Conservation (phyloP, 441 rosid species). For the Erodium chrysanthum region DNA sequence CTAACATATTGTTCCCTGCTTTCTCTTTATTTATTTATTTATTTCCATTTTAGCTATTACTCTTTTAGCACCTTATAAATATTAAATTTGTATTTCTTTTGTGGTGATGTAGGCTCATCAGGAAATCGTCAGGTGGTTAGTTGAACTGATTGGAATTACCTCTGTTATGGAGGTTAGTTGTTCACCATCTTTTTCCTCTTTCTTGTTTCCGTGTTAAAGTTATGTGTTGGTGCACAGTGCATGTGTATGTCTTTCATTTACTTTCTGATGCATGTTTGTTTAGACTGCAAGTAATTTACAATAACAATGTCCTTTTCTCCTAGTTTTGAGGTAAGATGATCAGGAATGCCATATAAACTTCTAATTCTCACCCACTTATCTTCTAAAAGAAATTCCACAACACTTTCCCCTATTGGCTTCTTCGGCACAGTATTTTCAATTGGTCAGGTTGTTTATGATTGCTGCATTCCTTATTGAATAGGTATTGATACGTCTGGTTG, state of each 20-base stretch:
- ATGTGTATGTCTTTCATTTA: neutral
- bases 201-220: conserved; percentile 7
- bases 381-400: neutral
- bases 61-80: neutral
- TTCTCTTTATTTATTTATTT: neutral
- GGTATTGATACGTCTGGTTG: conserved; percentile 76
- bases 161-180: conserved; percentile 85
- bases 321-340: neutral
- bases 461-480: conserved; percentile 24
- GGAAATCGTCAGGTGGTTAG: conserved; percentile 53
- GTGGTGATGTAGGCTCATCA: conserved; percentile 52
- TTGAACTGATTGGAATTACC: conserved; percentile 83
- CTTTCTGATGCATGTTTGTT: neutral
- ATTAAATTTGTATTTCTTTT: conserved; percentile 18
- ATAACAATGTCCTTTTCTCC: neutral
- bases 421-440: neutral
- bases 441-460: neutral
- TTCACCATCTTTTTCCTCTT: conserved; percentile 13
- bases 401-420: neutral
- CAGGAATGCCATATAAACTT: neutral
- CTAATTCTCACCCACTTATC: neutral
- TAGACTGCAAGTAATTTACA: neutral
- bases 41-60: too few species aligned
- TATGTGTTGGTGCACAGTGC: conserved; percentile 5
- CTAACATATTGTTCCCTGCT: neutral